Percentiles rank a stretch among this genome's conserved stretches.
Conservation (phyloP, 1,284 basidiomycete genomes). For the Thelephora terrestris region DNA sequence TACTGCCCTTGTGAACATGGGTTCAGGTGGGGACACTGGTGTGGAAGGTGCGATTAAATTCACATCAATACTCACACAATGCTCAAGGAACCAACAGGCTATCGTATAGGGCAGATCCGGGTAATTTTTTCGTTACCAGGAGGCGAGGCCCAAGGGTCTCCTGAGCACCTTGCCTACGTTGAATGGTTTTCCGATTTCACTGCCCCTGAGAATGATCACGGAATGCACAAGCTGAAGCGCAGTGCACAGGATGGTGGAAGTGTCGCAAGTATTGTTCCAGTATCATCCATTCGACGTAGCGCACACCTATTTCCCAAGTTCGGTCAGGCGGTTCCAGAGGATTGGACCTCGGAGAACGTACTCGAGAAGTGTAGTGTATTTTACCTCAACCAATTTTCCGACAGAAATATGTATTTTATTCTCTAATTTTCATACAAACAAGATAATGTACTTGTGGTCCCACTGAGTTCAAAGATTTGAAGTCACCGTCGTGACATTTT, state of each 20-base stretch:
- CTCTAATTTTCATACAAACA: too few relatives aligned
- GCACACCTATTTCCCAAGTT: slow-evolving; percentile 19
- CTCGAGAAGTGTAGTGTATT: slow-evolving; percentile 21
- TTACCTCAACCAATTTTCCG: slow-evolving; percentile 21
- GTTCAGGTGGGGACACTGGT: neutral
- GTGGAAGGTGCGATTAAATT: neutral
- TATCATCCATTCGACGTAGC: slow-evolving; percentile 16
- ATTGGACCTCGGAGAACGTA: slow-evolving; percentile 26
- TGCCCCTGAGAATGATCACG: slow-evolving; percentile 4
- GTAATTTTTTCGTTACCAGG: neutral
- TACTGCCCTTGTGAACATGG: neutral
- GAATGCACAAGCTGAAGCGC: slow-evolving; percentile 12
- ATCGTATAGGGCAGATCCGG: neutral
- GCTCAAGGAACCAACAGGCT: neutral
- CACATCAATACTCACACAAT: neutral
- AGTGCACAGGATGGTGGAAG: slow-evolving; percentile 9
- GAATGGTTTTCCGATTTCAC: slow-evolving; percentile 23
- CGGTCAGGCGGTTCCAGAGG: slow-evolving; percentile 11
- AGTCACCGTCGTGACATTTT: too few relatives aligned
- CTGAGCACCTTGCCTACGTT: slow-evolving; percentile 19
- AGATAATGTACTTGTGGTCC: too few relatives aligned
- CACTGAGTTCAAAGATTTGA: too few relatives aligned
- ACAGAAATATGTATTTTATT: slow-evolving; percentile 18
- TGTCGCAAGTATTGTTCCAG: slow-evolving; percentile 16
- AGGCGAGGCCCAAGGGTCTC: neutral